Conservation (phyloP, 2,329 filamentous ascomycete genomes). For the Neonectria faginata region DNA sequence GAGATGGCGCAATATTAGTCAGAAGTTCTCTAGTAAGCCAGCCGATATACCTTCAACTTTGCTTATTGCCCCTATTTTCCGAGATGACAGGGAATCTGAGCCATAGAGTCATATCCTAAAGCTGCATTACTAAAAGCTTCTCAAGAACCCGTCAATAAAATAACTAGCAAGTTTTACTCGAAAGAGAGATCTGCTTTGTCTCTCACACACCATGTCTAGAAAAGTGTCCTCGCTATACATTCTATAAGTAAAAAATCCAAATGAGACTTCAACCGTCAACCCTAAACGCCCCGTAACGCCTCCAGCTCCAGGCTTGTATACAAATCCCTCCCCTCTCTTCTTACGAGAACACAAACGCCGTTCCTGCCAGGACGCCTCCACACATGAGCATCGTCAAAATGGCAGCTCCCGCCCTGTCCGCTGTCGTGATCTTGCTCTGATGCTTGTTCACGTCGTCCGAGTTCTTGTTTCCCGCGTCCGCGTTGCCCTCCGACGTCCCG, state of each 20-base stretch:
- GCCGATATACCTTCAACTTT: neutral
- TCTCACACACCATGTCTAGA: constrained; percentile 13
- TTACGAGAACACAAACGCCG: constrained; percentile 56
- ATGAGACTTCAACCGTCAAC: neutral
- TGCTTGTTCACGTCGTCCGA: constrained; percentile 46
- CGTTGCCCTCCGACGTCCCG: constrained; percentile 68
- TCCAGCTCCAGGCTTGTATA: constrained; percentile 1
- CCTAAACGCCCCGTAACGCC: constrained; percentile 12
- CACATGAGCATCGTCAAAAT: constrained; percentile 65
- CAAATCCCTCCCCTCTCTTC: neutral
- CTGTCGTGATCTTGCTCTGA: constrained; percentile 55
- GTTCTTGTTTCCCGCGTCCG: constrained; percentile 56
- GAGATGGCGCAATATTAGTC: too few species aligned
- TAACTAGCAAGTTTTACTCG: neutral
- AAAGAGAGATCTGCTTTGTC: neutral
- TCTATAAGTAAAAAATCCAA: constrained; percentile 3
- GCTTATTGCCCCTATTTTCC: neutral
- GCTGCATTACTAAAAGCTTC: too few species aligned
- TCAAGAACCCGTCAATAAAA: neutral
- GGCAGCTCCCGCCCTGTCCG: constrained; percentile 67
- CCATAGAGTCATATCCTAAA: too few species aligned
- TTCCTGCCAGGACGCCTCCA: constrained; percentile 62
- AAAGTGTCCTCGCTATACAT: constrained; percentile 1
- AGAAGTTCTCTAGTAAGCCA: too few species aligned
- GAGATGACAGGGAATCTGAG: neutral